Base-by-base conservation (phyloP, 75 land plant species). In the Ceratopteris richardii region DNA sequence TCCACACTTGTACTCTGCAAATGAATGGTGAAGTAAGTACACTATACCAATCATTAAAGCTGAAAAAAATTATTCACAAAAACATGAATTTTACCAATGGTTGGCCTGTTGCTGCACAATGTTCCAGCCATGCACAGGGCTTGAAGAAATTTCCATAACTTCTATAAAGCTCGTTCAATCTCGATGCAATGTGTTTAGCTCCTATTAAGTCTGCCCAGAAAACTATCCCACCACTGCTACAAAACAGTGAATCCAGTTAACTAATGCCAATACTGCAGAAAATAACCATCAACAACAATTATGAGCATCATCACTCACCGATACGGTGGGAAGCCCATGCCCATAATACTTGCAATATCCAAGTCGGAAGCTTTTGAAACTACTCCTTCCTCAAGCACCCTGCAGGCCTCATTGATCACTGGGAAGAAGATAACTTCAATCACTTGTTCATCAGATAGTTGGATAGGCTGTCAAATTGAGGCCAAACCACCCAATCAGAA, bases 281-380 rank as follows among this genome's bases (percentile, higher is more conserved):
- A 27, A 44, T 19, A 25, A 20, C 29, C 18, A 42, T n/a, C 57
- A 31, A 58, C 60, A 58, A 48, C 20, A 4, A 48, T 41, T 5
- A 20, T 5, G 6, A 31, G 10, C 39, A 58, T 6, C 18, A 3
- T 33, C 7, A 31, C 37, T 33, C 31, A 89, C 95, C 89, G 80
- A 72, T 89, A 86, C 50, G 90, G 80, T 41, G 95, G 95, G 56
- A 89, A 89, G 20, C 90, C 90, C 95, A 89, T 89, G 65, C 95
- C 95, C 79, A 89, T 71, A 17, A 89, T 73, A 31, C 73, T 44
- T 7, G 74, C 74, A 31, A 73, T 61, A 26, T 73, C 76, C 21
- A 73, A 54, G 33, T 73, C 76, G 20, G 65, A 48, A 16, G 76
- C 72, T 29, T 68, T 70, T 17, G 68, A 56, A n/a, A 66, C 76